Conservation (phyloP, 768 basidiomycete genomes). For the Suillus fuscotomentosus region DNA sequence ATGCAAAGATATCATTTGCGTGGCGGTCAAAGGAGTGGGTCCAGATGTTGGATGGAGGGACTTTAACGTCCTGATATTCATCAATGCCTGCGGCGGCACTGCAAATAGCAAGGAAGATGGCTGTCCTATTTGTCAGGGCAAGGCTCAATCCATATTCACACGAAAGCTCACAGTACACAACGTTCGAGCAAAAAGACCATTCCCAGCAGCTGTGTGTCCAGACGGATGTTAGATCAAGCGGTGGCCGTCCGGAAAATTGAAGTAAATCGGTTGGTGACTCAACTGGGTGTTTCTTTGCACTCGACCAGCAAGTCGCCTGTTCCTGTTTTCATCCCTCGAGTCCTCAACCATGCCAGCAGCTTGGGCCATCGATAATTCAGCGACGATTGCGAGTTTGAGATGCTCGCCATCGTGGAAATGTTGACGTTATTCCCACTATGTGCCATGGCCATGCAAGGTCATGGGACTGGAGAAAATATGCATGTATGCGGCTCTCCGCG, state of each 20-base stretch:
- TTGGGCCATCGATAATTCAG: conserved; percentile 37
- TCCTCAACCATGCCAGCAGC: conserved; percentile 53
- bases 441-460: background rate
- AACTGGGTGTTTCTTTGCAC: conserved; percentile 44
- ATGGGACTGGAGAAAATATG: conserved; percentile 6
- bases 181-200: conserved; percentile 63
- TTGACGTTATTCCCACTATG: background rate
- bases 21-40: conserved; percentile 47
- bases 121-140: conserved; percentile 25
- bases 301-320: conserved; percentile 44
- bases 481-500: conserved; percentile 11
- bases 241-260: background rate
- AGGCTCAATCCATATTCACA: background rate
- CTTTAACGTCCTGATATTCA: conserved; percentile 71
- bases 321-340: conserved; percentile 44
- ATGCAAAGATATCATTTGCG: conserved; percentile 81
- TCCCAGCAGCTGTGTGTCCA: conserved; percentile 51
- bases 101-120: conserved; percentile 61
- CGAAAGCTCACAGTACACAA: conserved; percentile 38
- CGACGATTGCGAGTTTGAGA: conserved; percentile 1
- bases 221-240: background rate
- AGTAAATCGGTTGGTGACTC: background rate
- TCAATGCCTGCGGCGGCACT: conserved; percentile 65
- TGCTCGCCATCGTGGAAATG: conserved; percentile 6
- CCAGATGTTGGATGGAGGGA: conserved; percentile 49